Evolutionary conservation across 2,329 filamentous ascomycete genomes (phyloP), one percentile per base, ranked within the genome.

Genomic region (Cercospora sojina): DNA sequence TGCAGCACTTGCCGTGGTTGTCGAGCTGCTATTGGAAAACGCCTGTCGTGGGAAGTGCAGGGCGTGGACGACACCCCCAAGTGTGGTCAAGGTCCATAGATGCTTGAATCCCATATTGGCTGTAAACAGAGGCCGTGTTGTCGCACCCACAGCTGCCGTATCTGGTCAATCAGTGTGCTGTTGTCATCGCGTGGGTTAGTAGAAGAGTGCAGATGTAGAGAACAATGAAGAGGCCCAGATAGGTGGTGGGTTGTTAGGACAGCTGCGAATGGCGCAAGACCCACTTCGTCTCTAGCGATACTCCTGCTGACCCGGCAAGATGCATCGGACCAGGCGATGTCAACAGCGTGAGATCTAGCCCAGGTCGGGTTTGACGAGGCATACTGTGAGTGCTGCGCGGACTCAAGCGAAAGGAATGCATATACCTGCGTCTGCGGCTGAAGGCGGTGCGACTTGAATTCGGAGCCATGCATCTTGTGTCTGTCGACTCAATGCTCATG

Each of bases 361-460:
- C 35, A 60, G 20, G 27, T 60, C 58, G 12, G 41, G 35, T 27
- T n/a, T 18, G 31, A 60, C n/a, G 41, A 32, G 23, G 25, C 25
- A 41, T 47, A n/a, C 27, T 23, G 31, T 41, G 35, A 41, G n/a
- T 25, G 38, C 38, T 41, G 25, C 18, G 25, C 41, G 58, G 10
- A 27, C 23, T 38, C n/a, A 32, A 47, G 58, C 41, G 58, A 60
- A 60, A 60, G 38, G 58, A 29, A 47, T 47, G 58, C 58, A 60
- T 27, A 49, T 49, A 25, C 58, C 35, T 18, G 18, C 13, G 25
- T 13, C 16, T 31, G 58, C 58, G 58, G 58, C 58, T 57, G 53
- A 35, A 57, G 53, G 23, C 20, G 23, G 47, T 53, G 16, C 47
- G 47, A 53, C 47, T 53, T 53, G 10, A 25, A 53, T 5, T 53